Evolutionary conservation across 176 grass and related monocot genomes (phyloP), one percentile per base, ranked within the genome.

Genomic region (Secale cereale): DNA sequence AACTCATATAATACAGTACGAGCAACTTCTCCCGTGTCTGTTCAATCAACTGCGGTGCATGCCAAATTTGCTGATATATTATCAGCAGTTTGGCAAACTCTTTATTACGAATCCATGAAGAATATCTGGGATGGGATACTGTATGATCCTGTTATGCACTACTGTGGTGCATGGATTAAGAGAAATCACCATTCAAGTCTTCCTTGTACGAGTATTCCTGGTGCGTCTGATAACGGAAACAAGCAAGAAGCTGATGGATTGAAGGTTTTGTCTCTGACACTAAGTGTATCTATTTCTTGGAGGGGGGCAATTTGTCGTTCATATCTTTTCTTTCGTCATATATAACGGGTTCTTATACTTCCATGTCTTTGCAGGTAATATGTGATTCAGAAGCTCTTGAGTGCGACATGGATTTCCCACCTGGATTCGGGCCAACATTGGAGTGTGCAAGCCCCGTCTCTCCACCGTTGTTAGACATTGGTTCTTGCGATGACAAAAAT

Each of bases 51-150:
- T 57, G 75, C n/a, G 26, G 59, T 67, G 16, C 59, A 79, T 86
- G 80, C 73, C 33, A 83, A 90, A 67, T 93, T 89, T 40, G 43
- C 81, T 85, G 89, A 89, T 76, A 31, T 90, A 63, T 64, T 96
- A 67, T 83, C 89, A 80, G 62, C 90, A 83, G 82, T 89, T 71
- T 65, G 65, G 69, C 43, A 89, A 90, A 89, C 74, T 52, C 59
- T 92, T 77, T 91, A 98, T 84, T 85, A 96, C 25, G 91, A 98
- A 67, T 85, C 86, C 54, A 94, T 98, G 93, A 96, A 87, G 75
- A 83, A 83, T 89, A 29, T 96, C 50, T 96, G 93, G 93, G 86
- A 89, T 25, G 76, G 35, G 83, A 40, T 92, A 80, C 77, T 98
- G n/a, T 89, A 76, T 74, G 86, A 92, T 80, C 90, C 81, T 86